Evolutionary conservation across 257 asterid species (phyloP).

Genomic region (Solanum sparsipilum): DNA sequence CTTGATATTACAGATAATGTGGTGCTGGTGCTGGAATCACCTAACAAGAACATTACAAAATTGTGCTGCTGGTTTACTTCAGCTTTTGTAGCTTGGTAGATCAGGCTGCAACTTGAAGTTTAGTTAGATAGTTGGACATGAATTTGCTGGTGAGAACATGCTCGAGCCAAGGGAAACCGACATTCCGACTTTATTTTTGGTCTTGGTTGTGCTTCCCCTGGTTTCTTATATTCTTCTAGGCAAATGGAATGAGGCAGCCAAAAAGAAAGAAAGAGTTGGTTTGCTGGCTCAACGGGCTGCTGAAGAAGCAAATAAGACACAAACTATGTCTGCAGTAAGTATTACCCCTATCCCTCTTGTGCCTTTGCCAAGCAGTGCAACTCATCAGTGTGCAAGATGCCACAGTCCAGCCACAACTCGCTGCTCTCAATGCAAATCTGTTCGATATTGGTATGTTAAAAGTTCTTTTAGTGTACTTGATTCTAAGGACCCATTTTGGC

Average conservation of each 20-base stretch:
- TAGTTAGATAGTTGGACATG: conserved; percentile 40
- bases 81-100: conserved; percentile 19
- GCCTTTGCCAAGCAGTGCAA: conserved; percentile 33
- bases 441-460: conserved; percentile 65
- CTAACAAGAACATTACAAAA: background rate
- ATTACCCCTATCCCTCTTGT: conserved; percentile 20
- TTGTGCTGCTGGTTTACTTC: background rate
- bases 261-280: conserved; percentile 42
- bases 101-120: conserved; percentile 14
- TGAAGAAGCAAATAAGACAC: conserved; percentile 37
- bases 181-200: conserved; percentile 45
- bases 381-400: conserved; percentile 66
- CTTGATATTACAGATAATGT: background rate
- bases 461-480: background rate
- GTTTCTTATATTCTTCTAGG: conserved; percentile 61
- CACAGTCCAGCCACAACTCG: conserved; percentile 57
- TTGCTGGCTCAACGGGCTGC: conserved; percentile 39
- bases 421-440: conserved; percentile 72
- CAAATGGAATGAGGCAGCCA: conserved; percentile 59
- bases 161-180: conserved; percentile 77
- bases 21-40: background rate
- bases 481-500: background rate
- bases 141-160: conserved; percentile 66
- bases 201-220: conserved; percentile 72
- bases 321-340: conserved; percentile 34